A percentile compares a stretch with the other conserved stretches of the same genome.
These are phyloP conservation scores for Paxillus ammoniavirescens DNA, from an alignment of 768 basidiomycete genomes.

Conservation along the genomic window DNA sequence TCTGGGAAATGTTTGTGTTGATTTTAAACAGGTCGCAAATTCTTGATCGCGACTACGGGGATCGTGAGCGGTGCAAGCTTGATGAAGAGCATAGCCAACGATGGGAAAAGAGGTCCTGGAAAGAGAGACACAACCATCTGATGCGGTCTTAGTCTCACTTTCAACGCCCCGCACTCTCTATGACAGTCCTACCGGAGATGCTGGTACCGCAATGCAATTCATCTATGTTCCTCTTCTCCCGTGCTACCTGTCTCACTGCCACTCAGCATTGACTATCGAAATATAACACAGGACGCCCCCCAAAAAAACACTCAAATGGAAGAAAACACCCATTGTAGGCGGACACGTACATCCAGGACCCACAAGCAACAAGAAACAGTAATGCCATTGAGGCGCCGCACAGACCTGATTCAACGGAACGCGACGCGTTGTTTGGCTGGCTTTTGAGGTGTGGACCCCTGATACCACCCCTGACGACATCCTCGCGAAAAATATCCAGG, in stretches of 20 bases:
- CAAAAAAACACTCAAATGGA: not conserved
- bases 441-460: constrained; percentile 19
- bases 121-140: constrained; percentile 45
- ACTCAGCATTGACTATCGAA: not conserved
- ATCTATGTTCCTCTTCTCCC: constrained; percentile 8
- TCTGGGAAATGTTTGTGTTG: constrained; percentile 3
- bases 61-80: constrained; percentile 80
- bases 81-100: constrained; percentile 63
- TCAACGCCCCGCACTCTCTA: constrained; percentile 2
- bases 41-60: constrained; percentile 89
- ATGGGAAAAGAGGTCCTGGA: constrained; percentile 24
- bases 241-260: constrained; percentile 6
- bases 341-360: not conserved
- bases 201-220: constrained; percentile 12
- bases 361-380: constrained; percentile 2
- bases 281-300: constrained; percentile 6
- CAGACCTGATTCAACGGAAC: constrained; percentile 24
- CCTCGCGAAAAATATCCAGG: not conserved
- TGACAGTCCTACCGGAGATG: constrained; percentile 11
- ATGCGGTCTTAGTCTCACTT: constrained; percentile 11
- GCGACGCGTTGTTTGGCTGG: constrained; percentile 52
- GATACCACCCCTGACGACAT: constrained; percentile 1
- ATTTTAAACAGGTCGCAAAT: constrained; percentile 64
- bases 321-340: not conserved
- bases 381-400: not conserved